Evolutionary conservation across 192 early-diverging fungal genomes (phyloP), one percentile per base, ranked within the genome.

Genomic region (Podila epigama): DNA sequence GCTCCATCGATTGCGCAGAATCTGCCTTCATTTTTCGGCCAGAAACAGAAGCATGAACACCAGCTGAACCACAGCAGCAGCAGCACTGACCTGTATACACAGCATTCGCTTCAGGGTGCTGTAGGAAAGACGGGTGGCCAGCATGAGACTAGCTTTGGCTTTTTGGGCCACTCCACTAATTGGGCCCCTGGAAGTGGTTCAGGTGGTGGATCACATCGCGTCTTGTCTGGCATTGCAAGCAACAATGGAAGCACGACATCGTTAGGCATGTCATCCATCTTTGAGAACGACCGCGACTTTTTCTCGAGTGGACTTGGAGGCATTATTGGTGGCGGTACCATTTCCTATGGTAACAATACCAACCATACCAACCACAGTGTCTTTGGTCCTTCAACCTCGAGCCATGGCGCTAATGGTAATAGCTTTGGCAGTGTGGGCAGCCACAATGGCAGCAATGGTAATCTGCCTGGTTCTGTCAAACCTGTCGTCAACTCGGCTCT

Each of bases 241-340:
- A 33, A 33, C 16, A 27, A 37, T 12, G 58, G 66, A n/a, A 41
- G 42, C 13, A 44, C 29, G 20, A 16, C 32, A 1, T 41, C 41
- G 4, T 48, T 34, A 29, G 29, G 41, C 27, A 34, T 31, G 41
- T 62, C 60, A 20, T 54, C 60, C 13, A 62, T 64, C 34, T 68
- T 68, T 64, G 66, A 75, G 37, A 58, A 66, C 16, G 65, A 68
- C 16, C 48, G 60, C 1, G 73, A 66, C 13, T 68, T 77, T 31
- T 77, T 77, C 61, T 58, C 65, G 9, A 68, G 56, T 62, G 73
- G 73, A 7, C 67, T 77, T 39, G 73, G 73, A 20, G 73, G 73
- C 5, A 77, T 77, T 28, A 68, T 77, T 59, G 73, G 73, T 5
- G 65, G 66, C 2, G 66, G 59, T 1, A 52, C 66, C 16, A 59